These are phyloP conservation scores for Sutorius australiensis DNA, from an alignment of 768 basidiomycete species.

Conservation along the genomic window DNA sequence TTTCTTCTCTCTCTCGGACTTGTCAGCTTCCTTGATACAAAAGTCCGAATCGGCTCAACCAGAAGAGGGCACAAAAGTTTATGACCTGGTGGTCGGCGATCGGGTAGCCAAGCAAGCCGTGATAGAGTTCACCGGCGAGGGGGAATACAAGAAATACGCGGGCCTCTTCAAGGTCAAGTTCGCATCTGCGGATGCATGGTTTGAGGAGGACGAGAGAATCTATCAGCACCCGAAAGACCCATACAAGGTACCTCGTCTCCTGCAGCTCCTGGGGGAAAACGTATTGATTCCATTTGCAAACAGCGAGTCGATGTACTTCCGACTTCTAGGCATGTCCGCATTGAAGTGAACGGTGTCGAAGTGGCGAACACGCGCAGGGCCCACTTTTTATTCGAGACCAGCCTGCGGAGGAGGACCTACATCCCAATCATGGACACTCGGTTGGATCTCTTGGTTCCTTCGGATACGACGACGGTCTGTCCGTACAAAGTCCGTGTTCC, in stretches of 20 bases:
- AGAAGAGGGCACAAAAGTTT: constrained; percentile 34
- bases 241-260: constrained; percentile 52
- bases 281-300: constrained; percentile 15
- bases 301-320: constrained; percentile 57
- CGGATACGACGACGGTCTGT: constrained; percentile 46
- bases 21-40: constrained; percentile 42
- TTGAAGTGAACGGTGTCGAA: constrained; percentile 60
- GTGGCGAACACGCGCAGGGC: constrained; percentile 55
- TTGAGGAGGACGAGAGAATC: constrained; percentile 65
- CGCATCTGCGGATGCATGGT: constrained; percentile 55
- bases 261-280: neutral
- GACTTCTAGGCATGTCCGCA: constrained; percentile 57
- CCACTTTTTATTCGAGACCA: constrained; percentile 55
- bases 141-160: constrained; percentile 35
- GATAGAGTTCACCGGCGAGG: constrained; percentile 29
- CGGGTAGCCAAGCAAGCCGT: constrained; percentile 38
- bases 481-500: constrained; percentile 56
- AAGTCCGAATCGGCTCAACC: constrained; percentile 26
- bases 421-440: constrained; percentile 55
- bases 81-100: constrained; percentile 45
- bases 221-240: constrained; percentile 63
- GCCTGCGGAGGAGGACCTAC: constrained; percentile 54
- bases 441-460: constrained; percentile 47
- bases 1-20: constrained; percentile 47
- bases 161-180: constrained; percentile 51